A percentile compares a stretch with the other conserved stretches of the same genome.
phyloP scores from a whole-genome alignment of 2,329 filamentous ascomycete genomes.

The Arthrobotrys conoides region DNA sequence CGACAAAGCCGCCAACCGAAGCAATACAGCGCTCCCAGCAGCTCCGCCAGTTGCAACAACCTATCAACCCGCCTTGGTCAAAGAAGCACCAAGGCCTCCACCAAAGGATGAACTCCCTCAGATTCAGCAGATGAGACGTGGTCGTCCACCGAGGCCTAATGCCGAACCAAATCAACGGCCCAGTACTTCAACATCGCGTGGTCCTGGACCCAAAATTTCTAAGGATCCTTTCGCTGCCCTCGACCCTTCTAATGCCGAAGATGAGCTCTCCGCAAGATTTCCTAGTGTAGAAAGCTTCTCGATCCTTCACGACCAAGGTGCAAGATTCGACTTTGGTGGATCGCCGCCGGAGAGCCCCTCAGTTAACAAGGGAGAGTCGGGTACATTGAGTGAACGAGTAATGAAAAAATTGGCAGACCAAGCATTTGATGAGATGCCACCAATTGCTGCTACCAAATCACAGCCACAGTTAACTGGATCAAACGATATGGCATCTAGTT shows the following conservation, averaged over 20 bases:
- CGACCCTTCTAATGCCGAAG: constrained; percentile 77
- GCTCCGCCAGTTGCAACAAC: constrained; percentile 71
- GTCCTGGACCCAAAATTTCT: constrained; percentile 73
- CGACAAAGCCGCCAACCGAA: constrained; percentile 69
- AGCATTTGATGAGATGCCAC: constrained; percentile 76
- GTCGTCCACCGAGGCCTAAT: constrained; percentile 74
- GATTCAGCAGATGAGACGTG: constrained; percentile 92
- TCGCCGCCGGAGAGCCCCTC: constrained; percentile 69
- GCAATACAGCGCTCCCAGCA: constrained; percentile 74
- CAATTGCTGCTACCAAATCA: constrained; percentile 49
- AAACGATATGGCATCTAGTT: constrained; percentile 18
- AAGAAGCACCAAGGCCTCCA: constrained; percentile 81
- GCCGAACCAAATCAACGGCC: constrained; percentile 66
- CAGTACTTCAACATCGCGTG: constrained; percentile 69
- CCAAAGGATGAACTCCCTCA: constrained; percentile 84
- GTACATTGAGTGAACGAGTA: constrained; percentile 72
- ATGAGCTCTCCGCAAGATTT: constrained; percentile 88
- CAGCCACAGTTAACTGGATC: constrained; percentile 29
- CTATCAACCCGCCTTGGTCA: constrained; percentile 80
- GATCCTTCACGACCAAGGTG: constrained; percentile 84
- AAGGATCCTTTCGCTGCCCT: constrained; percentile 92
- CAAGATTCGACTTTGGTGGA: constrained; percentile 82
- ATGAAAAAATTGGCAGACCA: constrained; percentile 86
- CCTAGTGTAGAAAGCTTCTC: constrained; percentile 95
- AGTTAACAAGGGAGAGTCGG: constrained; percentile 72